A percentile compares a stretch with the other conserved stretches of the same genome.
These are phyloP conservation scores for Didymella arachidicola DNA, from an alignment of 2,329 filamentous ascomycete genomes.

Conservation along the genomic window DNA sequence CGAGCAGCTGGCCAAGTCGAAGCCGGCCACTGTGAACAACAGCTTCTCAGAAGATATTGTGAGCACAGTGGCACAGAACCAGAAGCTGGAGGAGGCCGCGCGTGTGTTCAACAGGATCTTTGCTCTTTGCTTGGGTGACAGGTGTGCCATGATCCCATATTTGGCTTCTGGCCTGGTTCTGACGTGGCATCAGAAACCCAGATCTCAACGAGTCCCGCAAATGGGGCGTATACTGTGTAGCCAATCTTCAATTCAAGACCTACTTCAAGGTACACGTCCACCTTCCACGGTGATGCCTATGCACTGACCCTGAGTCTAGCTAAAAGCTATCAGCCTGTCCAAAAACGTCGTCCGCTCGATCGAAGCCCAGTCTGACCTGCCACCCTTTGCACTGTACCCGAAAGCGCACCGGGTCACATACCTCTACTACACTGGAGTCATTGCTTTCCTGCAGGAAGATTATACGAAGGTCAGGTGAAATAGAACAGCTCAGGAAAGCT, in stretches of 20 bases:
- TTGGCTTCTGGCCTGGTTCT: constrained; percentile 26
- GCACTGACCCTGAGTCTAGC: constrained; percentile 46
- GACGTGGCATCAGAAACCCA: constrained; percentile 66
- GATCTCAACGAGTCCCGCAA: constrained; percentile 85
- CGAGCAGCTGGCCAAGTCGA: constrained; percentile 65
- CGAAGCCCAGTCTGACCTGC: constrained; percentile 80
- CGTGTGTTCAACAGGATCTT: constrained; percentile 92
- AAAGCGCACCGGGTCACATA: constrained; percentile 93
- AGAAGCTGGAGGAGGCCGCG: constrained; percentile 89
- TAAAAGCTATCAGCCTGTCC: constrained; percentile 87
- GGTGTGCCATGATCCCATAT: constrained; percentile 60
- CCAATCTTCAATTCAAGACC: constrained; percentile 96
- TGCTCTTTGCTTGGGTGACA: constrained; percentile 85
- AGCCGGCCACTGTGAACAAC: constrained; percentile 56
- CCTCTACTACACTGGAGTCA: constrained; percentile 92
- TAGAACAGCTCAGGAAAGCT: neutral
- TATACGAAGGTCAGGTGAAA: constrained; percentile 73
- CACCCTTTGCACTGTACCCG: constrained; percentile 78
- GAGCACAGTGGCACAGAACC: constrained; percentile 68
- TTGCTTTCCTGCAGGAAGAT: constrained; percentile 94
- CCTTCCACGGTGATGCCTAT: neutral
- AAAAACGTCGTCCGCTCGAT: constrained; percentile 89
- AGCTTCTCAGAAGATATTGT: constrained; percentile 83
- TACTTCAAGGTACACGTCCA: constrained; percentile 76
- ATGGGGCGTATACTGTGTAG: constrained; percentile 96